phyloP scores from a whole-genome alignment of 768 basidiomycete genomes.

The Gymnopilus dilepis region DNA sequence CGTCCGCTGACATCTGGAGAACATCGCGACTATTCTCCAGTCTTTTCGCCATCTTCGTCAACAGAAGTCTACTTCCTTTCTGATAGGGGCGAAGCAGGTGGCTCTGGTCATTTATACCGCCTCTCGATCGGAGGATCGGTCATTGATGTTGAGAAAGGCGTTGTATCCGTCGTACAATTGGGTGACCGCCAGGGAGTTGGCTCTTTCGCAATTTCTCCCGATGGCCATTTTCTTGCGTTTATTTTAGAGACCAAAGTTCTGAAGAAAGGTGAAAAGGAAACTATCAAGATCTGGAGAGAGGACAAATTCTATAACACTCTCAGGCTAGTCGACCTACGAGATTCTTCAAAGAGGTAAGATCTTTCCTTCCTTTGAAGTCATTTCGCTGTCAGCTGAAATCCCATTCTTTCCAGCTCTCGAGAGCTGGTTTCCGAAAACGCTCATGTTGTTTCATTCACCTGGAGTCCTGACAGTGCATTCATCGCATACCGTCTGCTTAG shows the following conservation, averaged over 20 bases:
- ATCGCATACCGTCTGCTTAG: slow-evolving; percentile 13
- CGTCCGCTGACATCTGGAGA: slow-evolving; percentile 11
- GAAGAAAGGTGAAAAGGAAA: slow-evolving; percentile 19
- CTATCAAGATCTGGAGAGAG: slow-evolving; percentile 16
- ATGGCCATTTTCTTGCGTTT: slow-evolving; percentile 14
- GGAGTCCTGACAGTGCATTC: slow-evolving; percentile 16
- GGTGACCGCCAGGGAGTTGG: slow-evolving; percentile 6
- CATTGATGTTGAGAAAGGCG: background rate
- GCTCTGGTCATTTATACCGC: slow-evolving; percentile 7
- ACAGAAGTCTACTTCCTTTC: slow-evolving; percentile 12
- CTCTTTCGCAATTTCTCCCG: slow-evolving; percentile 15
- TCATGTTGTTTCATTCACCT: slow-evolving; percentile 15
- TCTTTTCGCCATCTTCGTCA: slow-evolving; percentile 13
- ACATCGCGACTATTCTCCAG: slow-evolving; percentile 10
- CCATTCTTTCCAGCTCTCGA: background rate
- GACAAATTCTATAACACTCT: slow-evolving; percentile 12
- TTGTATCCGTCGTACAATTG: slow-evolving; percentile 5
- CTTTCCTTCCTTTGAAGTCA: background rate
- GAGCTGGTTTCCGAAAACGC: slow-evolving; percentile 2
- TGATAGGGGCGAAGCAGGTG: slow-evolving; percentile 11
- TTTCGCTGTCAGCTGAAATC: background rate
- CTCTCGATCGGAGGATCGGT: background rate
- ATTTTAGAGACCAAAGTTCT: slow-evolving; percentile 4
- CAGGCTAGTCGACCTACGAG: slow-evolving; percentile 9
- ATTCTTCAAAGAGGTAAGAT: background rate